Percentiles rank a stretch among this genome's conserved stretches.
Conservation (phyloP, 352 stramenopile species). For the Phytophthora pistaciae region DNA sequence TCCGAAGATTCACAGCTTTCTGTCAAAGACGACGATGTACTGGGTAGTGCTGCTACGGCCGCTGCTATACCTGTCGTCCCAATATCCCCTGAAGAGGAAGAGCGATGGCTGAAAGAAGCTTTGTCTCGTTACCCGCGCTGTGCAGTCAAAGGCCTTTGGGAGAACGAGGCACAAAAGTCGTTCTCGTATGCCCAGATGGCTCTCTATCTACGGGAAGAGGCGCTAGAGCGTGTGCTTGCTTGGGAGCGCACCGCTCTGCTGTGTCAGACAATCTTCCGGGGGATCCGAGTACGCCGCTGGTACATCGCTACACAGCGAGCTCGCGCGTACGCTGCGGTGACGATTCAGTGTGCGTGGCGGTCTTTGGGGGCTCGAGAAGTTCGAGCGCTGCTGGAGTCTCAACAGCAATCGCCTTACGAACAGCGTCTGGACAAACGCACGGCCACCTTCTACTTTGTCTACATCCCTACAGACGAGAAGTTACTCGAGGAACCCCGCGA, state of each 20-base stretch:
- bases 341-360: constrained; percentile 74
- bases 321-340: constrained; percentile 41
- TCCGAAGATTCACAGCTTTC: background rate
- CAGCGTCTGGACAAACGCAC: constrained; percentile 67
- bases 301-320: constrained; percentile 53
- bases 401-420: constrained; percentile 78
- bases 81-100: constrained; percentile 40
- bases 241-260: constrained; percentile 62
- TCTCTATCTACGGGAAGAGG: constrained; percentile 68
- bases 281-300: constrained; percentile 62
- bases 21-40: constrained; percentile 6
- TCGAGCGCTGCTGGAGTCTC: constrained; percentile 53
- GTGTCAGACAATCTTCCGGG: constrained; percentile 66
- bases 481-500: constrained; percentile 70
- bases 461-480: constrained; percentile 72
- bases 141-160: constrained; percentile 70
- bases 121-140: constrained; percentile 48
- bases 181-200: constrained; percentile 75
- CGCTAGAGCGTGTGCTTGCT: constrained; percentile 61
- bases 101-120: constrained; percentile 30
- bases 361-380: constrained; percentile 43
- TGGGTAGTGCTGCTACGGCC: constrained; percentile 6
- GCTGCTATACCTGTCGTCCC: constrained; percentile 23
- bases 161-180: constrained; percentile 40
- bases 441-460: constrained; percentile 71